phyloP scores from a whole-genome alignment of 257 asterid genomes.

The Solanum appendiculatum region DNA sequence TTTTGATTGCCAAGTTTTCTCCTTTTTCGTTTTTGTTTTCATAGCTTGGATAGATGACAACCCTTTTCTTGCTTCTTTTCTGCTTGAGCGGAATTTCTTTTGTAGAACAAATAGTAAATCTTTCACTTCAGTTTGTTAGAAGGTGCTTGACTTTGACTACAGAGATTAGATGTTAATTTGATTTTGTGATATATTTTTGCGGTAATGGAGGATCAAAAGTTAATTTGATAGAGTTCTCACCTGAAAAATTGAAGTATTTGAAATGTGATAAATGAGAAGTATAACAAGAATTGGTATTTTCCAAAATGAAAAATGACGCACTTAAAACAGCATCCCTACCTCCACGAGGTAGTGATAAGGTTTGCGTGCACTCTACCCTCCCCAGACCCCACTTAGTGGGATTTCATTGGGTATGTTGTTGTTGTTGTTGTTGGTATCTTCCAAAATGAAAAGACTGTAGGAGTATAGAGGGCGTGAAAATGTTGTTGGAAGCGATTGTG shows the following conservation, averaged over 20 bases:
- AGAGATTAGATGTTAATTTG: neutral
- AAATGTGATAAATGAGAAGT: neutral
- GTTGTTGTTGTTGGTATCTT: neutral
- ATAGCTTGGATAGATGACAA: neutral
- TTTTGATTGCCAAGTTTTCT: neutral
- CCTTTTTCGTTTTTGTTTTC: neutral
- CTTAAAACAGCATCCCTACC: neutral
- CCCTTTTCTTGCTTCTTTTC: neutral
- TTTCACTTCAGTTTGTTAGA: neutral
- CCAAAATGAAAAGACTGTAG: neutral
- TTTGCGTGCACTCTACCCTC: neutral
- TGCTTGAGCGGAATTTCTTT: neutral
- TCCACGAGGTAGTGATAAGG: no score
- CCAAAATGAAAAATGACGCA: neutral
- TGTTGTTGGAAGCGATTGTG: neutral
- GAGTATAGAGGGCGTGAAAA: neutral
- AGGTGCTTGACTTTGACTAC: neutral
- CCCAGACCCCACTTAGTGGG: neutral
- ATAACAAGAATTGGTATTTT: neutral
- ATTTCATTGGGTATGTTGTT: no score
- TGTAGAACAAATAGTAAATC: neutral
- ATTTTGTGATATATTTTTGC: neutral
- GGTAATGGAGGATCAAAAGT: neutral
- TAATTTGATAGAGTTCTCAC: neutral
- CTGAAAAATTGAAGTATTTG: neutral